Evolutionary conservation across 2,329 filamentous ascomycete genomes (phyloP).

Genomic region (Lachnellula cervina): DNA sequence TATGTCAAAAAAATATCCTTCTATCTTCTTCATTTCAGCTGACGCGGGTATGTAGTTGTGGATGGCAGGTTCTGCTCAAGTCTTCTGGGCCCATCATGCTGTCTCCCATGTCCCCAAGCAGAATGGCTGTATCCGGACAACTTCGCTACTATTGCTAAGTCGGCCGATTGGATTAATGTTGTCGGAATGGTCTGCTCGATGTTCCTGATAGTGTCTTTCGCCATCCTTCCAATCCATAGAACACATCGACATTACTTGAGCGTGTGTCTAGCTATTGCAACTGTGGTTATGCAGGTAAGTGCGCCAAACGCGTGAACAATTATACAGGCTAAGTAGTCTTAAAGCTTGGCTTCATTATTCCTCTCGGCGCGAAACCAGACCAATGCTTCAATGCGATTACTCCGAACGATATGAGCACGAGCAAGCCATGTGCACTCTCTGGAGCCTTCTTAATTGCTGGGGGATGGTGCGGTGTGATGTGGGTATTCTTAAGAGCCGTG

Average conservation of each 20-base stretch:
- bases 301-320: conserved; percentile 1
- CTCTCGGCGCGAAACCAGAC: conserved; percentile 69
- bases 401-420: conserved; percentile 84
- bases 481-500: conserved; percentile 85
- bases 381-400: conserved; percentile 90
- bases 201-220: conserved; percentile 77
- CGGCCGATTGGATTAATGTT: conserved; percentile 80
- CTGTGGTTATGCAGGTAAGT: conserved; percentile 75
- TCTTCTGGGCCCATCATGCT: conserved; percentile 58
- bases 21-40: conserved; percentile 10
- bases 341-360: conserved; percentile 85
- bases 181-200: conserved; percentile 64
- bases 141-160: conserved; percentile 54
- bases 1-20: conserved; percentile 39
- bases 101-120: conserved; percentile 82
- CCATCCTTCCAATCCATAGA: conserved; percentile 76
- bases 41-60: conserved; percentile 37
- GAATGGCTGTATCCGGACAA: conserved; percentile 66
- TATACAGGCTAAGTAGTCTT: conserved; percentile 18
- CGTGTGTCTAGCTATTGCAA: conserved; percentile 73
- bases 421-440: conserved; percentile 77
- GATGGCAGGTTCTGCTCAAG: conserved; percentile 55
- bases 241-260: conserved; percentile 91
- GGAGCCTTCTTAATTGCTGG: conserved; percentile 82
- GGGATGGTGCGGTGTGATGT: conserved; percentile 78